phyloP scores from a whole-genome alignment of 495 filamentous ascomycete genomes.

The Bryoglossum gracile region DNA sequence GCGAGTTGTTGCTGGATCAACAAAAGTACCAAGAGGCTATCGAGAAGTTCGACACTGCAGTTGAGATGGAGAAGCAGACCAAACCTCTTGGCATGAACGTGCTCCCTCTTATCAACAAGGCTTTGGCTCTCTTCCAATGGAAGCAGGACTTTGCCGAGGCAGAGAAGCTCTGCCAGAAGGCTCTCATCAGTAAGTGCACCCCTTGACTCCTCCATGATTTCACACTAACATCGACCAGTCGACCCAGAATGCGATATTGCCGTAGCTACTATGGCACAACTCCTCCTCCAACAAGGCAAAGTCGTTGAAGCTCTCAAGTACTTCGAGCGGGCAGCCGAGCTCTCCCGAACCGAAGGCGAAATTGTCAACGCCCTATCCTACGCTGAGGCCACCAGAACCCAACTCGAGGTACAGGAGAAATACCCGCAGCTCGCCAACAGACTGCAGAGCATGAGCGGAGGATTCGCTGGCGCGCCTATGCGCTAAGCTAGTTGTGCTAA shows the following conservation, averaged over 20 bases:
- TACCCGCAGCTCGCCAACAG: slow-evolving; percentile 88
- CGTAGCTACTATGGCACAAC: slow-evolving; percentile 97
- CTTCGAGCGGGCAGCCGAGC: slow-evolving; percentile 91
- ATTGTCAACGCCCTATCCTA: slow-evolving; percentile 95
- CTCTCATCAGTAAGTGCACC: slow-evolving; percentile 78
- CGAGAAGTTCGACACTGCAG: slow-evolving; percentile 94
- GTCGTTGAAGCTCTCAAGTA: slow-evolving; percentile 92
- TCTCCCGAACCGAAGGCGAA: slow-evolving; percentile 92
- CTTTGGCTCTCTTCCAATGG: slow-evolving; percentile 93
- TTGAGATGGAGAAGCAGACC: slow-evolving; percentile 93
- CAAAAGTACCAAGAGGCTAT: slow-evolving; percentile 91
- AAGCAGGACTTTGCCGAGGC: slow-evolving; percentile 93
- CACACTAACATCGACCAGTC: slow-evolving; percentile 47
- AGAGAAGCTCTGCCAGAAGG: slow-evolving; percentile 94
- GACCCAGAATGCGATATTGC: slow-evolving; percentile 99
- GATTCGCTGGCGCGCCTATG: slow-evolving; percentile 15
- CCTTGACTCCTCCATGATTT: background rate
- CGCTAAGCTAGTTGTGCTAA: slow-evolving; percentile 25
- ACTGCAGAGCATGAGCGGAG: slow-evolving; percentile 60
- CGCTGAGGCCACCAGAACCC: slow-evolving; percentile 92
- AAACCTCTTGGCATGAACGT: slow-evolving; percentile 97
- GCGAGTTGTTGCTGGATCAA: slow-evolving; percentile 96
- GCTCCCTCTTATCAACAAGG: slow-evolving; percentile 96
- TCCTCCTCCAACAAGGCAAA: slow-evolving; percentile 97
- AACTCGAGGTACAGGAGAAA: slow-evolving; percentile 96